Base-by-base conservation (phyloP, 768 basidiomycete genomes). In the Suillus lakei region DNA sequence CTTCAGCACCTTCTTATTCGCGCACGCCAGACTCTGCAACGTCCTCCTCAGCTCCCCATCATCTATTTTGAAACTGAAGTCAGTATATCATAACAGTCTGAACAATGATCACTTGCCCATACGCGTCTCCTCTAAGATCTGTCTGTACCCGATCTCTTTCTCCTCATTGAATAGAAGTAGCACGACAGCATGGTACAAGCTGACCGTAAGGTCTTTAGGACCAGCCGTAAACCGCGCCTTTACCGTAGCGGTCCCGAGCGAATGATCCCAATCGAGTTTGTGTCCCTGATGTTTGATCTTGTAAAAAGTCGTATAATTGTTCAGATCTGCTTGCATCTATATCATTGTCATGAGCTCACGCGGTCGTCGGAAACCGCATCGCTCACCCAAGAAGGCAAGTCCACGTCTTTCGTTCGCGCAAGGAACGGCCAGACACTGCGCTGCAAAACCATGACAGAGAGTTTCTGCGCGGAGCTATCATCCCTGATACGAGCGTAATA, bases 21-120 rank as follows among this genome's bases (percentile, higher is more conserved):
- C 97, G 71, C 92, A 92, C 0, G 97, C 94, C 23, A 99, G 82
- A 71, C 95, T 97, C 73, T 99, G 98, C 8, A 99, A 80, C 0
- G 93, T 96, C 60, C 93, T 81, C n/a, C 86, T 81, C 55, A 98
- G 81, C 66, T 96, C 94, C 0, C 73, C 82, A 44, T 86, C 84
- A 34, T 91, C 95, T 95, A 70, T 41, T 54, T 32, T 10, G 58
- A 4, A n/a, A 30, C 32, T 34, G 9, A 4, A 3, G 2, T 30
- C 21, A 41, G 26, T 23, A 61, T 58, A 61, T 46, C 51, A 66
- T 64, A 44, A 41, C 32, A 56, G 39, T 28, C 32, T 34, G 15
- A 18, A 15, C 26, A 5, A 13, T 23, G 23, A 26, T 9, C 7
- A 54, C 92, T 70, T 60, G 95, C 95, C 91, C 72, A 98, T 87